These are phyloP conservation scores for Fusarium sp. DNA, from an alignment of 2,329 filamentous ascomycete genomes.

Conservation along the genomic window DNA sequence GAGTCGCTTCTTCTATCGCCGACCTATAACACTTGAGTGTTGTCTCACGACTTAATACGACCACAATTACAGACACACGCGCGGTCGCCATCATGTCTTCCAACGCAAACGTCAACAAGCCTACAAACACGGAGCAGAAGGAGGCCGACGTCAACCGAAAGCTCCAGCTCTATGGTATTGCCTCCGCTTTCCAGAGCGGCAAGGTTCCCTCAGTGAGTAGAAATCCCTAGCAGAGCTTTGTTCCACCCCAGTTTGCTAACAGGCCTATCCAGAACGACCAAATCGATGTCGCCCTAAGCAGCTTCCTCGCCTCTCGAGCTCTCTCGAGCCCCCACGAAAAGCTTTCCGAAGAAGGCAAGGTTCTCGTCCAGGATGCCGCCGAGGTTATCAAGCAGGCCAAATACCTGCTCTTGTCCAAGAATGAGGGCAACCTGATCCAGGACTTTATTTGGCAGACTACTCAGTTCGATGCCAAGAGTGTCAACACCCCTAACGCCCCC, in stretches of 20 bases:
- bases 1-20: conserved; percentile 15
- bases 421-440: conserved; percentile 93
- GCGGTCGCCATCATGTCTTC: conserved; percentile 53
- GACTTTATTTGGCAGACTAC: conserved; percentile 98
- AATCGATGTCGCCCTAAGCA: conserved; percentile 95
- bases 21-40: conserved; percentile 16
- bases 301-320: conserved; percentile 80
- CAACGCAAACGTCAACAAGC: conserved; percentile 76
- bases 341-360: conserved; percentile 86
- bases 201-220: conserved; percentile 88
- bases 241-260: conserved; percentile 9
- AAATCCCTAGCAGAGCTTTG: too few relatives aligned
- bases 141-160: conserved; percentile 93
- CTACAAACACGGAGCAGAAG: conserved; percentile 81
- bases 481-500: conserved; percentile 75
- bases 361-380: conserved; percentile 83
- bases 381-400: conserved; percentile 89
- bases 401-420: conserved; percentile 89
- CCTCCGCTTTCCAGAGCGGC: conserved; percentile 86
- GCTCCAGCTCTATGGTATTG: conserved; percentile 94
- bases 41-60: conserved; percentile 34
- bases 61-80: conserved; percentile 18
- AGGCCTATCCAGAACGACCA: conserved; percentile 80
- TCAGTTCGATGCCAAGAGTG: conserved; percentile 76
- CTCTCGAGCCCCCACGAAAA: conserved; percentile 80